Conservation (phyloP, 352 stramenopile genomes). For the Pythium apleroticum region DNA sequence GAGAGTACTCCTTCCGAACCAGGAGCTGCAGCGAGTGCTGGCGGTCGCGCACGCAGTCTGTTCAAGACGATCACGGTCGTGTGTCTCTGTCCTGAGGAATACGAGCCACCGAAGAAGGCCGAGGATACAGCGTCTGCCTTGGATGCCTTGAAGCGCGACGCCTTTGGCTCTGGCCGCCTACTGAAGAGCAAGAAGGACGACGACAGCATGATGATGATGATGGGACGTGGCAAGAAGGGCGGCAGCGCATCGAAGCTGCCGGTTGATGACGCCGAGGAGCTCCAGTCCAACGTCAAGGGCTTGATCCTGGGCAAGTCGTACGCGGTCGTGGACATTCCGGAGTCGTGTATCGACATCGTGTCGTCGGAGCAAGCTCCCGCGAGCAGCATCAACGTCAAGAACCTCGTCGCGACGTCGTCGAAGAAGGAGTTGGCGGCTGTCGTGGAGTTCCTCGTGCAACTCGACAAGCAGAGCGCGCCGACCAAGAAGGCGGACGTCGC, state of each 20-base stretch:
- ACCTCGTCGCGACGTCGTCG: slow-evolving; percentile 56
- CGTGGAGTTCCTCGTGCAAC: slow-evolving; percentile 67
- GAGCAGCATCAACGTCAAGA: slow-evolving; percentile 56
- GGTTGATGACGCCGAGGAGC: slow-evolving; percentile 36
- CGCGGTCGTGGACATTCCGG: slow-evolving; percentile 71
- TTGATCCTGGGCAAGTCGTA: slow-evolving; percentile 67
- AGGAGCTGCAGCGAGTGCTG: background rate
- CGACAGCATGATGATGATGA: slow-evolving; percentile 53
- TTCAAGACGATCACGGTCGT: slow-evolving; percentile 79
- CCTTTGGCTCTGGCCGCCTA: slow-evolving; percentile 33
- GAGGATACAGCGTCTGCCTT: slow-evolving; percentile 3
- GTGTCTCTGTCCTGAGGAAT: slow-evolving; percentile 66
- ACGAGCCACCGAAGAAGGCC: slow-evolving; percentile 44
- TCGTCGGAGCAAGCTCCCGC: slow-evolving; percentile 37
- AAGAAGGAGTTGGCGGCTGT: slow-evolving; percentile 73
- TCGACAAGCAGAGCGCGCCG: slow-evolving; percentile 67
- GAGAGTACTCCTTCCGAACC: slow-evolving; percentile 22
- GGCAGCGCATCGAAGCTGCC: background rate
- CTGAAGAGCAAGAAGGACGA: slow-evolving; percentile 60
- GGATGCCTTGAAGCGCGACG: background rate
- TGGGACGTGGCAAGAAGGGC: slow-evolving; percentile 16
- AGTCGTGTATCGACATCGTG: slow-evolving; percentile 74
- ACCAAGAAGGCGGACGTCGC: slow-evolving; percentile 42
- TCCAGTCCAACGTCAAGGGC: slow-evolving; percentile 52
- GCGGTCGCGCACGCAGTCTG: slow-evolving; percentile 33